Conservation (phyloP, 2,329 filamentous ascomycete species). For the Taxawa tesnikishii region DNA sequence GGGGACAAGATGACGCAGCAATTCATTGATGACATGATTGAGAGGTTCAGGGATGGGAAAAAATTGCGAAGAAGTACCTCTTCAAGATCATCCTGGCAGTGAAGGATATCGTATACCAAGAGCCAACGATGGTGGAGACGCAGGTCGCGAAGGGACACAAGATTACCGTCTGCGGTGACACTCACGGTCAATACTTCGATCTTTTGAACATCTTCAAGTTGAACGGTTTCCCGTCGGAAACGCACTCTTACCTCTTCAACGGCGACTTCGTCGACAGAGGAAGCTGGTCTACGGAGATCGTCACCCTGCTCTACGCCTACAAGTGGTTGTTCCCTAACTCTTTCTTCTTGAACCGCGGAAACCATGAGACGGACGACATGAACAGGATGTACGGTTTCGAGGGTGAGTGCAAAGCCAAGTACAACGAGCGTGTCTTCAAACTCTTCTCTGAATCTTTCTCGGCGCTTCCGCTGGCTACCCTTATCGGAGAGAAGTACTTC, state of each 20-base stretch:
- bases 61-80: conserved; percentile 92
- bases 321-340: conserved; percentile 78
- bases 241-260: conserved; percentile 93
- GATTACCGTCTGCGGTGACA: conserved; percentile 93
- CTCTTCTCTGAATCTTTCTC: conserved; percentile 98
- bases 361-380: conserved; percentile 99
- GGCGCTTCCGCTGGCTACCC: conserved; percentile 77
- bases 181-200: conserved; percentile 96
- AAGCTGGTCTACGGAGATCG: conserved; percentile 97
- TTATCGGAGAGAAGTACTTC: conserved; percentile 83
- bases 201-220: conserved; percentile 90
- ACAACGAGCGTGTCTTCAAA: conserved; percentile 92
- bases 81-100: conserved; percentile 91
- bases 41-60: conserved; percentile 92
- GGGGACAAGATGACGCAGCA: conserved; percentile 83
- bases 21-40: conserved; percentile 95
- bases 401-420: conserved; percentile 96
- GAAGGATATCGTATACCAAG: conserved; percentile 78
- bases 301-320: conserved; percentile 84
- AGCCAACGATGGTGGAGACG: conserved; percentile 94
- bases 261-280: conserved; percentile 97
- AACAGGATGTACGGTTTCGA: conserved; percentile 98
- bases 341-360: conserved; percentile 95
- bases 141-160: conserved; percentile 64
- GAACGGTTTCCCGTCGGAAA: conserved; percentile 73